A percentile compares a stretch with the other conserved stretches of the same genome.
phyloP scores from a whole-genome alignment of 2,329 filamentous ascomycete species.

The Microascus cirrosus region DNA sequence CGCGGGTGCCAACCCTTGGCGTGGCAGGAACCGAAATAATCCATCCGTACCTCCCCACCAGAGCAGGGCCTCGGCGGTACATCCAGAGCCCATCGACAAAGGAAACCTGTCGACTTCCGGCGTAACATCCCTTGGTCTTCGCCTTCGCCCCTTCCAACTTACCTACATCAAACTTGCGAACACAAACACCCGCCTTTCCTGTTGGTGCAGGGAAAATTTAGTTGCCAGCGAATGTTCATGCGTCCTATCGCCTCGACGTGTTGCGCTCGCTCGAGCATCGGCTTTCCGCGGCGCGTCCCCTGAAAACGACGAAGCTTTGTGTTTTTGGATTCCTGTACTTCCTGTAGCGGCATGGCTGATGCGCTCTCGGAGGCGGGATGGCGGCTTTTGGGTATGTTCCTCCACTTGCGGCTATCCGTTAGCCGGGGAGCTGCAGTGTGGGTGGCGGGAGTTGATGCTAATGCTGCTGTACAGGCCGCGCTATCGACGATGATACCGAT shows the following conservation, averaged over 20 bases:
- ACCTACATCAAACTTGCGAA: not conserved
- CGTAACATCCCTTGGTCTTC: not conserved
- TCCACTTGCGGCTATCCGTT: not conserved
- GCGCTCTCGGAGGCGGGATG: conserved; percentile 7
- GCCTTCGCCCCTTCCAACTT: not conserved
- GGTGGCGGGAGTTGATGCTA: not conserved
- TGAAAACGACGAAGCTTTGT: not conserved
- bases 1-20: too few species aligned
- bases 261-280: conserved; percentile 4
- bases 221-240: conserved; percentile 2
- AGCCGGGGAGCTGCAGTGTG: not conserved
- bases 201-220: not conserved
- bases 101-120: not conserved
- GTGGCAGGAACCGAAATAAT: not conserved
- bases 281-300: conserved; percentile 3
- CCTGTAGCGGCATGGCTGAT: not conserved
- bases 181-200: not conserved
- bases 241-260: not conserved
- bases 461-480: conserved; percentile 4
- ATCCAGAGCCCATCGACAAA: not conserved
- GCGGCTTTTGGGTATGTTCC: conserved; percentile 8
- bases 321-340: too few species aligned
- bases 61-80: not conserved
- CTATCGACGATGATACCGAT: conserved; percentile 9
- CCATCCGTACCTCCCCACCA: not conserved